These are phyloP conservation scores for Allium fistulosum DNA, from an alignment of 106 monocot species.

Conservation along the genomic window DNA sequence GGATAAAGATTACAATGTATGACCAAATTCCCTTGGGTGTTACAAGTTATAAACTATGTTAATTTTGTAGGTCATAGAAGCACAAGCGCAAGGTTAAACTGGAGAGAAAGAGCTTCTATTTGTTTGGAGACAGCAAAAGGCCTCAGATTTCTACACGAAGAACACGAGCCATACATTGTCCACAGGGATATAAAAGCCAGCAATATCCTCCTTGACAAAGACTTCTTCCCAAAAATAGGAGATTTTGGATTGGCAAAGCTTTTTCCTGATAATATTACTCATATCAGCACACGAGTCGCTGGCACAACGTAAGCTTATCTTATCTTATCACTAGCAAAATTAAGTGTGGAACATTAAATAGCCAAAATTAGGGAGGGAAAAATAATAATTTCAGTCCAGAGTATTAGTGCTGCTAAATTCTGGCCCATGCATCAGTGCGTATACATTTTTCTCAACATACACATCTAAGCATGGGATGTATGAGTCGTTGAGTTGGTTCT, in stretches of 20 bases:
- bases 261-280: slow-evolving; percentile 69
- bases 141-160: slow-evolving; percentile 63
- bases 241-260: slow-evolving; percentile 77
- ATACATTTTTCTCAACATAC: too few relatives aligned
- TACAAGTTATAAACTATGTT: not conserved
- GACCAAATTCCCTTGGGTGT: not conserved
- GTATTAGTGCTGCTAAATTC: too few relatives aligned
- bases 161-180: slow-evolving; percentile 50
- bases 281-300: slow-evolving; percentile 76
- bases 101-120: slow-evolving; percentile 48
- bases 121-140: slow-evolving; percentile 58
- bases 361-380: too few relatives aligned
- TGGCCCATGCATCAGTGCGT: too few relatives aligned
- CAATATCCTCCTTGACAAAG: slow-evolving; percentile 56
- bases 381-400: not conserved
- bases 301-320: slow-evolving; percentile 52
- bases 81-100: slow-evolving; percentile 27
- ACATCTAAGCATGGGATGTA: too few relatives aligned
- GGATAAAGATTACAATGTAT: too few relatives aligned
- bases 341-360: too few relatives aligned
- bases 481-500: too few relatives aligned
- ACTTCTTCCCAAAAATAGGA: slow-evolving; percentile 65
- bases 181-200: slow-evolving; percentile 86
- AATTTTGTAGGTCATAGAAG: slow-evolving; percentile 33
- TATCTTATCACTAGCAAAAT: too few relatives aligned